A percentile compares a stretch with the other conserved stretches of the same genome.
phyloP scores from a whole-genome alignment of 1,284 basidiomycete species.

The Puccinia horiana region DNA sequence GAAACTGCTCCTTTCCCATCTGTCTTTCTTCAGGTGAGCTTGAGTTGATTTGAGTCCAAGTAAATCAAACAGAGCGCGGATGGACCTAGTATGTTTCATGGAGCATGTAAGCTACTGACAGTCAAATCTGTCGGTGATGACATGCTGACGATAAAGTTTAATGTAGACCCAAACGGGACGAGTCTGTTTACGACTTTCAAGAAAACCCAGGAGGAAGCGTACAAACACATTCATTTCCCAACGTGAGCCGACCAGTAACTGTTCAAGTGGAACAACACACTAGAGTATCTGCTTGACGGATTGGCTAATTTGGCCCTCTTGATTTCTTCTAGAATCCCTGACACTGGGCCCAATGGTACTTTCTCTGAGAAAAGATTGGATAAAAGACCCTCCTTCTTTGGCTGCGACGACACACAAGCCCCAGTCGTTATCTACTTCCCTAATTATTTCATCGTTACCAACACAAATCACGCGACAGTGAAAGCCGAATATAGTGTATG shows the following conservation, averaged over 20 bases:
- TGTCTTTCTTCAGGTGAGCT: not conserved
- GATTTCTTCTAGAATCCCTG: constrained; percentile 20
- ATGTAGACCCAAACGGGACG: constrained; percentile 36
- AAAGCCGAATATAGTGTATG: constrained; percentile 35
- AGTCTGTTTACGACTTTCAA: constrained; percentile 27
- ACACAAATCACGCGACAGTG: constrained; percentile 33
- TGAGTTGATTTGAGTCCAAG: not conserved
- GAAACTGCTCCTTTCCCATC: not conserved
- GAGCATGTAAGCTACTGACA: constrained; percentile 6
- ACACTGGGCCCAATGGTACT: not conserved
- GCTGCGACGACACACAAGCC: constrained; percentile 3
- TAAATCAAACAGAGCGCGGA: constrained; percentile 17
- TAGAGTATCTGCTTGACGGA: not conserved
- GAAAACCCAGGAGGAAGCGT: constrained; percentile 22
- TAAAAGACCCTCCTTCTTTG: constrained; percentile 39
- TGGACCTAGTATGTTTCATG: constrained; percentile 25
- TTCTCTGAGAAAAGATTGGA: constrained; percentile 20
- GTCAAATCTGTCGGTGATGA: not conserved
- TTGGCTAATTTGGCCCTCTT: not conserved
- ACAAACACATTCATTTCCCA: constrained; percentile 35
- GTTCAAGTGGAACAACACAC: not conserved
- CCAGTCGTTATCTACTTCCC: constrained; percentile 39
- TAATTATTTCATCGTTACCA: constrained; percentile 37
- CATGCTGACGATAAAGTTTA: not conserved
- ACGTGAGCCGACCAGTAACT: not conserved